A percentile compares a stretch with the other conserved stretches of the same genome.
Conservation (phyloP, 116 monocot species). For the Phalaenopsis hybrid region DNA sequence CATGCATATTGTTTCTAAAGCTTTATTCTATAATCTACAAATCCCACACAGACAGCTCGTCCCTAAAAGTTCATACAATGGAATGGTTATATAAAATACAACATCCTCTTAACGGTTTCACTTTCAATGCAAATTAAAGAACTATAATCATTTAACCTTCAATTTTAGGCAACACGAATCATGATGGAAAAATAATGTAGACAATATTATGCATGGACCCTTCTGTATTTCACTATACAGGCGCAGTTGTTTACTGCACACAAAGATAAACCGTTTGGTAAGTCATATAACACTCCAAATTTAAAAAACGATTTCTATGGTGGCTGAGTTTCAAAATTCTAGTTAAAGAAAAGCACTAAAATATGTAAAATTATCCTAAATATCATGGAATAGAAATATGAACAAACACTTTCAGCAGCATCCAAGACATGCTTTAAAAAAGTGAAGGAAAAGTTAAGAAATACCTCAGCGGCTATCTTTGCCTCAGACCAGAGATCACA, state of each 20-base stretch:
- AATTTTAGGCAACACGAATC: not conserved
- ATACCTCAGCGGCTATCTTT: slow-evolving; percentile 44
- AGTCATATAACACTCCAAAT: not conserved
- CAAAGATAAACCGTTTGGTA: not conserved
- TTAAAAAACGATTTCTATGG: not conserved
- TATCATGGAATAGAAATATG: not conserved
- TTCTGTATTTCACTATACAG: not conserved
- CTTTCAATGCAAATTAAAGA: not conserved
- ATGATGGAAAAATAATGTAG: not conserved
- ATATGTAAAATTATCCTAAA: not conserved
- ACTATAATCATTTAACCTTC: not conserved
- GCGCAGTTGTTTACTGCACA: not conserved
- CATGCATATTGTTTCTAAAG: not conserved
- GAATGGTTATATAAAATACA: not conserved
- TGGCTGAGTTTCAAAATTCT: not conserved
- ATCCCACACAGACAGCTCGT: not conserved
- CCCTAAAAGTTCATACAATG: not conserved
- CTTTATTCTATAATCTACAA: not conserved
- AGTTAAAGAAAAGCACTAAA: not conserved
- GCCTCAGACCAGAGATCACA: slow-evolving; percentile 44
- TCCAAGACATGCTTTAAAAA: not conserved
- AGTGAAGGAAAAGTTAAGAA: not conserved
- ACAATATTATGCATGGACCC: not conserved
- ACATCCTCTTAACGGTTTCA: not conserved
- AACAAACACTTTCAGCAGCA: not conserved